phyloP scores from a whole-genome alignment of 345 rosid species.

The Pistacia integerrima region DNA sequence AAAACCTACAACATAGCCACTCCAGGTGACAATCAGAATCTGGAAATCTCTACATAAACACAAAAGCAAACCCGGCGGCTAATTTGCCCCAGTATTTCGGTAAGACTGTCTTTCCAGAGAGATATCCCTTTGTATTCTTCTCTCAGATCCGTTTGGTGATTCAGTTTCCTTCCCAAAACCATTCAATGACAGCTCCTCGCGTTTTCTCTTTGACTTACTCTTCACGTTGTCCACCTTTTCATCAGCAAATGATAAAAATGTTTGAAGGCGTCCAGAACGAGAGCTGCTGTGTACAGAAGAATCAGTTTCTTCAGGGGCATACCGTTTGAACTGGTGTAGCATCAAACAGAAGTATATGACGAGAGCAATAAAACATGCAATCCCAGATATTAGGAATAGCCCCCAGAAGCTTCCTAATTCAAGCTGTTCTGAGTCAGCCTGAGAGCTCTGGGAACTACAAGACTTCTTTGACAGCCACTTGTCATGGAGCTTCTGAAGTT shows the following conservation, averaged over 20 bases:
- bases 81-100: slow-evolving; percentile 18
- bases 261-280: slow-evolving; percentile 53
- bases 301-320: slow-evolving; percentile 31
- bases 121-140: slow-evolving; percentile 19
- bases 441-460: slow-evolving; percentile 45
- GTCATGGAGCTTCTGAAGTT: slow-evolving; percentile 76
- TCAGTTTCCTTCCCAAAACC: slow-evolving; percentile 18
- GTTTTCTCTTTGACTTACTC: slow-evolving; percentile 64
- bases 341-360: slow-evolving; percentile 52
- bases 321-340: slow-evolving; percentile 49
- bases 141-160: slow-evolving; percentile 14
- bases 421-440: slow-evolving; percentile 64
- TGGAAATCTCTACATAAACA: not conserved
- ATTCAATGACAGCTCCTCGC: slow-evolving; percentile 34
- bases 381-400: slow-evolving; percentile 72
- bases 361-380: slow-evolving; percentile 61
- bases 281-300: slow-evolving; percentile 37
- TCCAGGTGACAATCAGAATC: not conserved
- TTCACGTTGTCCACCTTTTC: slow-evolving; percentile 50
- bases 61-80: not conserved
- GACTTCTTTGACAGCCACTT: slow-evolving; percentile 58
- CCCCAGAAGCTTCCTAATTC: slow-evolving; percentile 81
- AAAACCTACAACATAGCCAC: not conserved
- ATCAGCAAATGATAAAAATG: slow-evolving; percentile 67
- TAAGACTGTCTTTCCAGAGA: slow-evolving; percentile 18